Base-by-base conservation (phyloP, 805 yeast genomes). In the Yamadazyma philogaea region DNA sequence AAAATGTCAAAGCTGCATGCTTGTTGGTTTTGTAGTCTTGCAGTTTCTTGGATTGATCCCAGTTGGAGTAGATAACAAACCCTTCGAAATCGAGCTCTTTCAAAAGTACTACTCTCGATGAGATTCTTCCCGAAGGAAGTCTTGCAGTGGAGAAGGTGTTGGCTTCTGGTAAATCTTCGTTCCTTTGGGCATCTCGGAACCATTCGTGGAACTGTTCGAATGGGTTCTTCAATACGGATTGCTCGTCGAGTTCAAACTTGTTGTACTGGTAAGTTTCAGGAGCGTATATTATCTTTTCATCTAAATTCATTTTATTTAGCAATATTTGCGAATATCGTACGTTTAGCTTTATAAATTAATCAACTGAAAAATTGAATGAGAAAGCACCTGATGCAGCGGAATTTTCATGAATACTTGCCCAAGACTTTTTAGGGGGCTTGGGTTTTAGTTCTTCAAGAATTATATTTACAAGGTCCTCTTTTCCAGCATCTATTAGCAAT, bases 221-320 rank as follows among this genome's bases (percentile, higher is more conserved):
- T 17, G 97, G 97, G 49, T 78, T 77, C 6, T 59, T 32, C 10
- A 57, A 59, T 11, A 88, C 64, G 20, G 85, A 79, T 0, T 62
- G 44, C 34, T 77, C 81, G 37, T 74, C 72, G 43, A 89, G 64
- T 12, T 78, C 72, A 33, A 70, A 78, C 57, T 85, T 84, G 44
- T 82, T 82, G 63, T 90, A 90, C 61, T 90, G 97, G 53, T 87
- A 85, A 0, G 96, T 87, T 54, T 82, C 78, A 17, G 96, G 96
- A 2, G 96, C 96, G 63, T 87, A 81, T 54, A 73, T 62, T 39
- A 70, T 53, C 37, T 44, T 48, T 19, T 45, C 46, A 34, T 41
- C 41, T 30, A 43, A 42, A 18, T 39, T 48, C 52, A 48, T 48
- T 8, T 10, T 26, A 15, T 39, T 6, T 12, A 17, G 11, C 32